Base-by-base conservation (phyloP, 148 eudicot species). In the Rhododendron griersonianum region DNA sequence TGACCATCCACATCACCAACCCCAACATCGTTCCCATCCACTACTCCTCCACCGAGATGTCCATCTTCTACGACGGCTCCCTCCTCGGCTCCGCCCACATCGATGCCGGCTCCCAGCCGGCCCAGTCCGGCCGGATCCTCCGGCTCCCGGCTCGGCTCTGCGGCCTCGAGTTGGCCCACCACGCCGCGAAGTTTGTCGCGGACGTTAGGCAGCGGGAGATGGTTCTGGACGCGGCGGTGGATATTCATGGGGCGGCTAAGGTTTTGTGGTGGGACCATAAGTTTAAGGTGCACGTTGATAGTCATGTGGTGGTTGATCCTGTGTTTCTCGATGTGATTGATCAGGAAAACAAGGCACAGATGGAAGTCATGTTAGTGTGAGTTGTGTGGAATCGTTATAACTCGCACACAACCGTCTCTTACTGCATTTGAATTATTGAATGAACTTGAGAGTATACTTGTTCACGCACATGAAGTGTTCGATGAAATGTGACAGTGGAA, bases 1-100 rank as follows among this genome's bases (percentile, higher is more conserved):
- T 96, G 18, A 96, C 97, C 90, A 96, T 96, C 89, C 97, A 94
- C 87, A 91, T 95, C 90, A 93, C 94, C 88, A 96, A 96, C 91
- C 99, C 99, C 6, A 96, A 96, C 95, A 80, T 90, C 85, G 97
- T 84, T 37, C 87, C 96, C 85, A 86, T 94, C 90, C 85, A 87
- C 55, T 96, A 93, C 92, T 77, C 91, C 35, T 89, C 95, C 76
- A 87, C 95, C 89, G 87, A 88, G 21, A 90, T 96, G 94, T 93
- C 97, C 4, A 96, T 96, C 78, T 90, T 75, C 91, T 96, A 96
- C 92, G 87, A 88, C 78, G 98, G 97, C 39, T 85, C 92, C 4
- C 86, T 85, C 48, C 92, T 96, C 85, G 99, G 99, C 44, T 86
- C 96, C 21, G 99, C 96, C 16, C 90, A 30, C 74, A 84, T 95